Percentiles rank a stretch among this genome's conserved stretches.
Evolutionary conservation across 441 rosid species (phyloP).

Genomic region (Adansonia gregorii): DNA sequence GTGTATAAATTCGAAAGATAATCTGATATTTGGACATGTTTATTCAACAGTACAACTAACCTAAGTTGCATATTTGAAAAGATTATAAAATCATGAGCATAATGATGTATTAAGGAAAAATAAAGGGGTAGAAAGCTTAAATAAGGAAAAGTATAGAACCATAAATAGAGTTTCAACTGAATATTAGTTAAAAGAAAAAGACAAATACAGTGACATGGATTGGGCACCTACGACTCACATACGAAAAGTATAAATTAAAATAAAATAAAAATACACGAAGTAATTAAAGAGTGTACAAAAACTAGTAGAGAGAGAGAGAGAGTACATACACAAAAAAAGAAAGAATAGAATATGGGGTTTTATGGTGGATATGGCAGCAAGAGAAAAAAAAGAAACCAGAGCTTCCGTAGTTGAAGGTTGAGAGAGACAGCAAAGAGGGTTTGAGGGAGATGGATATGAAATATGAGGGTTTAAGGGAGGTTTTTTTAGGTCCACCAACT

Average conservation of each 20-base stretch:
- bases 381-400: constrained; percentile 43
- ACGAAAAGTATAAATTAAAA: constrained; percentile 15
- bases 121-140: constrained; percentile 28
- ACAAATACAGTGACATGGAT: constrained; percentile 50
- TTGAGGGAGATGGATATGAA: neutral
- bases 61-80: neutral
- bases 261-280: neutral
- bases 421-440: constrained; percentile 45
- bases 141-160: constrained; percentile 27
- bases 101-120: neutral
- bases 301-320: neutral
- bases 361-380: constrained; percentile 45
- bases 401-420: constrained; percentile 46
- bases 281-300: neutral
- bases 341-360: constrained; percentile 39
- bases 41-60: neutral
- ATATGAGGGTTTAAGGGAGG: constrained; percentile 52
- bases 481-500: constrained; percentile 95
- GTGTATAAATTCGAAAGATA: no score
- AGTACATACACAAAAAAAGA: neutral
- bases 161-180: neutral
- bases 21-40: no score
- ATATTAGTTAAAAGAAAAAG: constrained; percentile 39
- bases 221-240: constrained; percentile 47
- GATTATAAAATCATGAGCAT: neutral